Evolutionary conservation across 768 basidiomycete genomes (phyloP).

Genomic region (Leccinum olivaceopallidum): DNA sequence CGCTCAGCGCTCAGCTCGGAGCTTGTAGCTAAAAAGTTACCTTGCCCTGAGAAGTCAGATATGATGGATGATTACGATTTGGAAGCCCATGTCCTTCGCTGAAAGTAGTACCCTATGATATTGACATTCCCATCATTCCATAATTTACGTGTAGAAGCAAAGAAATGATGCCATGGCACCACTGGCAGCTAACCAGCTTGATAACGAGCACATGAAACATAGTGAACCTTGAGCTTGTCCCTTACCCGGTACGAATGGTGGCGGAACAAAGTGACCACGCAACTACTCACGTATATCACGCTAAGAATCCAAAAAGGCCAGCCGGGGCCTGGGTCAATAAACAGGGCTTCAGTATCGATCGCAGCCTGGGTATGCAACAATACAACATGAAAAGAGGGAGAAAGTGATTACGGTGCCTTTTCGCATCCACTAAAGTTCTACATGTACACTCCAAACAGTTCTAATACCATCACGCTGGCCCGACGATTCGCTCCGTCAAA

Average conservation of each 20-base stretch:
- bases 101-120: no score
- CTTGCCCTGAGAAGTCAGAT: background rate
- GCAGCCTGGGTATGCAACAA: conserved; percentile 6
- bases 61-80: background rate
- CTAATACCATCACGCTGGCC: conserved; percentile 32
- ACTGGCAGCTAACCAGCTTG: background rate
- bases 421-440: conserved; percentile 3
- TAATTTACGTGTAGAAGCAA: background rate
- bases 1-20: background rate
- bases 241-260: background rate
- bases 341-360: background rate
- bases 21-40: background rate
- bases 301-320: background rate
- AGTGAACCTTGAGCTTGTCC: background rate
- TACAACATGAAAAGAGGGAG: background rate
- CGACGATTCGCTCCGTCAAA: conserved; percentile 59
- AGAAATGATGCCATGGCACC: background rate
- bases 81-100: background rate
- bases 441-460: background rate
- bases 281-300: background rate
- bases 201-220: background rate
- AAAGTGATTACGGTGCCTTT: conserved; percentile 21
- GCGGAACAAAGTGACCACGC: background rate
- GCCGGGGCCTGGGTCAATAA: background rate
- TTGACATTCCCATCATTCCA: background rate